Percentiles rank a stretch among this genome's conserved stretches.
Evolutionary conservation across 352 stramenopile genomes (phyloP).

Genomic region (Nothophytophthora sp.): DNA sequence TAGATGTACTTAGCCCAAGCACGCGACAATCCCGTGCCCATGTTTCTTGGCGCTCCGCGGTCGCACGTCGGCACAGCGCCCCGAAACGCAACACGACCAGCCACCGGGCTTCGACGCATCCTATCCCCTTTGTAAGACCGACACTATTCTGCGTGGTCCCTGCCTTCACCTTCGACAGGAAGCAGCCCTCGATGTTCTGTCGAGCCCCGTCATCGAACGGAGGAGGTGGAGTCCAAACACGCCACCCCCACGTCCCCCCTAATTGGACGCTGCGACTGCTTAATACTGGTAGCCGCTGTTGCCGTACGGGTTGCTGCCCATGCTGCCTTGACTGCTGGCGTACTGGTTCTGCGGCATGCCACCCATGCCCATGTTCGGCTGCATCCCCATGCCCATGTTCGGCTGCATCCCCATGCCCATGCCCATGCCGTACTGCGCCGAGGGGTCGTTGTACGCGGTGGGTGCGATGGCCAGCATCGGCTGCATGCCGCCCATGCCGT

Average conservation of each 20-base stretch:
- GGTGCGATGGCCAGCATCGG: conserved; percentile 82
- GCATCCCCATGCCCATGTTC: conserved; percentile 55
- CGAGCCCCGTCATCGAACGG: conserved; percentile 12
- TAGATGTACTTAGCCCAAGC: conserved; percentile 32
- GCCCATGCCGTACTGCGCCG: conserved; percentile 51
- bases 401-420: conserved; percentile 50
- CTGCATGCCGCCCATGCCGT: conserved; percentile 80
- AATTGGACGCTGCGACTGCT: conserved; percentile 21
- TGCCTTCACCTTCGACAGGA: conserved; percentile 31
- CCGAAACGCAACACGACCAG: conserved; percentile 13
- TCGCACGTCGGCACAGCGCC: conserved; percentile 4
- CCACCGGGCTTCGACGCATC: conserved; percentile 12
- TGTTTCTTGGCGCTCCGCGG: conserved; percentile 22
- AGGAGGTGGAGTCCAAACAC: conserved; percentile 7
- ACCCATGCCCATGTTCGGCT: conserved; percentile 47
- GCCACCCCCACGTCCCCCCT: too few species aligned
- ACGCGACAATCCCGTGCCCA: conserved; percentile 23
- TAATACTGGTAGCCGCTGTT: conserved; percentile 57
- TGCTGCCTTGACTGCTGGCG: conserved; percentile 45
- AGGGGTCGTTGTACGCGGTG: conserved; percentile 85
- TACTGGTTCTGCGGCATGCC: conserved; percentile 60
- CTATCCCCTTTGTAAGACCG: conserved; percentile 22
- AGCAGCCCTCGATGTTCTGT: conserved; percentile 11
- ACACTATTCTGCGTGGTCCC: conserved; percentile 12
- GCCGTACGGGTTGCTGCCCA: conserved; percentile 55